Evolutionary conservation across 345 rosid genomes (phyloP), one percentile per base, ranked within the genome.

Genomic region (Citrus unshiu): DNA sequence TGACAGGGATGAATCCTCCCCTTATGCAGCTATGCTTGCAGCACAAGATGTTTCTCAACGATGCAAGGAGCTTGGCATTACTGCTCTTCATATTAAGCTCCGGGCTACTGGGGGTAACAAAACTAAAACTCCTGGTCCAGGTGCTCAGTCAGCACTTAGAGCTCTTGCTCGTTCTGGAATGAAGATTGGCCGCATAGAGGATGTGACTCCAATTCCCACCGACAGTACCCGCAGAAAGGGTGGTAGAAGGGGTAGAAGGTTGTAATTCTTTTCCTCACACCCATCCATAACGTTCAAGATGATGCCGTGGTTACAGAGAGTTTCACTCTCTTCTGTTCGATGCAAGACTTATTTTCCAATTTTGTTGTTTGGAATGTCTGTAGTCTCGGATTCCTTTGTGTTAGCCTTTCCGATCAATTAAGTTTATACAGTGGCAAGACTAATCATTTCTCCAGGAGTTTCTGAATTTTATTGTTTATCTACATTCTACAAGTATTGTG

Each of bases 151-250:
- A 16, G 95, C 98, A 29, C 93, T 94, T 13, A 85, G 97, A 85
- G 97, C 98, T 4, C 95, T 94, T 83, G 97, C 98, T 72, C 97
- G 98, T 82, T 91, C 98, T 10, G 96, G 98, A 83, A 93, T 93
- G 97, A 93, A 86, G 80, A 94, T 94, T 62, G 97, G 98, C 66
- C 98, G 98, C 54, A 94, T 94, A 32, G 98, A 94, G 98, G 98
- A 94, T 83, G 98, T 92, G 74, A 94, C 98, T 6, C 98, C 97
- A 37, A 91, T 94, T 72, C 98, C 97, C 4, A 92, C 98, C 0
- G 97, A 94, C 88, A 94, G 98, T 73, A 94, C 98, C 60, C 92
- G 98, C 64, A 80, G 97, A 86, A 94, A 94, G 95, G 88, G 98
- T 72, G 97, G 98, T 27, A 88, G 98, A 81, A 89, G 98, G 73